These are phyloP conservation scores for Cucurbita ficifolia DNA, from an alignment of 306 rosid species.

Conservation along the genomic window DNA sequence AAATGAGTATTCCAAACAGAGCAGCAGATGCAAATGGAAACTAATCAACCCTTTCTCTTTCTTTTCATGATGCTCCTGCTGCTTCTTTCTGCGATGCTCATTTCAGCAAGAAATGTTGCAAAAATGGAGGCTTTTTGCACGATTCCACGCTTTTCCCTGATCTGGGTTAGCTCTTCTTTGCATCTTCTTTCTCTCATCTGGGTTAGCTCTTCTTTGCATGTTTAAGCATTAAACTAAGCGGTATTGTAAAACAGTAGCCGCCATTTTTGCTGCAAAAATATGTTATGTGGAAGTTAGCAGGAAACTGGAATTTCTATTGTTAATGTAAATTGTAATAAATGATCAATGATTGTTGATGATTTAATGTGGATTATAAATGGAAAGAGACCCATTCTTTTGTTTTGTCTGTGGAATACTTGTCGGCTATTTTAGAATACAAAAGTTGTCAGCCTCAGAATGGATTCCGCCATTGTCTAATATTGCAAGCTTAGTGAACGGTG, in stretches of 20 bases:
- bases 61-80: not conserved
- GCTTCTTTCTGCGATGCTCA: slow-evolving; percentile 54
- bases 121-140: not conserved
- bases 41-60: not conserved
- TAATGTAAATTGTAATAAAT: not conserved
- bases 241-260: not conserved
- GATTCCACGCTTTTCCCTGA: not conserved
- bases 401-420: not conserved
- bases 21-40: not conserved
- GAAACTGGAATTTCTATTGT: too few relatives aligned
- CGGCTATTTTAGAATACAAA: not conserved
- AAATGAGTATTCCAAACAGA: slow-evolving; percentile 81
- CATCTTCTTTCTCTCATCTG: not conserved
- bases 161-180: not conserved
- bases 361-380: not conserved
- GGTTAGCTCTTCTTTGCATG: not conserved
- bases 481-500: not conserved
- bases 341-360: not conserved
- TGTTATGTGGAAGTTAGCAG: not conserved
- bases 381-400: not conserved
- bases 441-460: not conserved
- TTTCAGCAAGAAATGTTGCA: slow-evolving; percentile 47
- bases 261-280: too few relatives aligned
- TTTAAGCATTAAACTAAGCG: not conserved
- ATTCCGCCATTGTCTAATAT: not conserved